A percentile compares a stretch with the other conserved stretches of the same genome.
phyloP scores from a whole-genome alignment of 75 land plant species.

The Pinus taeda region DNA sequence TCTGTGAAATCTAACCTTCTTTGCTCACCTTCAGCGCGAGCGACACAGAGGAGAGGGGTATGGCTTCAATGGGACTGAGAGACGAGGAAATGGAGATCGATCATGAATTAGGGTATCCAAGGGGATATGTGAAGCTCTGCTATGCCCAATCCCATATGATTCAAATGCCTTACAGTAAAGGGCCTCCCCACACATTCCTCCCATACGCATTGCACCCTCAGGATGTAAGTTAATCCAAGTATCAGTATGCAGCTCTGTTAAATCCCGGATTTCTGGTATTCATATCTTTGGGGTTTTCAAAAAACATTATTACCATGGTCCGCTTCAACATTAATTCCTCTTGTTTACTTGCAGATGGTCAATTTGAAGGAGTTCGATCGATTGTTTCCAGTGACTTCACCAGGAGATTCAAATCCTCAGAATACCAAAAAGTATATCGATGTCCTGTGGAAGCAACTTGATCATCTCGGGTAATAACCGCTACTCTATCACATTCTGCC shows the following conservation, averaged over 20 bases:
- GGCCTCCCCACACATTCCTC: slow-evolving; percentile 73
- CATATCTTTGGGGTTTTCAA: too few species aligned
- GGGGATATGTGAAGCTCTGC: slow-evolving; percentile 83
- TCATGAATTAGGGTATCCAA: slow-evolving; percentile 70
- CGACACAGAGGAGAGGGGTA: not conserved
- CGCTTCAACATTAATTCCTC: too few species aligned
- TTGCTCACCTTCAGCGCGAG: too few species aligned
- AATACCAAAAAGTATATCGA: slow-evolving; percentile 46
- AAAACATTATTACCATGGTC: too few species aligned
- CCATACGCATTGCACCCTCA: slow-evolving; percentile 55
- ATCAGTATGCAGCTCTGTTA: not conserved
- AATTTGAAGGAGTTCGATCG: slow-evolving; percentile 58
- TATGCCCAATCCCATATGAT: slow-evolving; percentile 20
- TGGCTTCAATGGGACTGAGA: slow-evolving; percentile 13
- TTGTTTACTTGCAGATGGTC: slow-evolving; percentile 35
- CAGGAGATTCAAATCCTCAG: slow-evolving; percentile 45
- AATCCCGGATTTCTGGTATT: too few species aligned
- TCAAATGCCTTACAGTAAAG: slow-evolving; percentile 46
- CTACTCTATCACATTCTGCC: not conserved
- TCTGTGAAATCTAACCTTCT: too few species aligned
- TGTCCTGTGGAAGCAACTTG: slow-evolving; percentile 88
- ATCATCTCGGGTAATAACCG: slow-evolving; percentile 78
- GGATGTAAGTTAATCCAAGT: slow-evolving; percentile 34
- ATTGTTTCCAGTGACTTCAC: slow-evolving; percentile 67
- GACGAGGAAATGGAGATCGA: slow-evolving; percentile 77